Percentiles rank a stretch among this genome's conserved stretches.
Conservation (phyloP, 2,329 filamentous ascomycete genomes). For the Fusarium sp. region DNA sequence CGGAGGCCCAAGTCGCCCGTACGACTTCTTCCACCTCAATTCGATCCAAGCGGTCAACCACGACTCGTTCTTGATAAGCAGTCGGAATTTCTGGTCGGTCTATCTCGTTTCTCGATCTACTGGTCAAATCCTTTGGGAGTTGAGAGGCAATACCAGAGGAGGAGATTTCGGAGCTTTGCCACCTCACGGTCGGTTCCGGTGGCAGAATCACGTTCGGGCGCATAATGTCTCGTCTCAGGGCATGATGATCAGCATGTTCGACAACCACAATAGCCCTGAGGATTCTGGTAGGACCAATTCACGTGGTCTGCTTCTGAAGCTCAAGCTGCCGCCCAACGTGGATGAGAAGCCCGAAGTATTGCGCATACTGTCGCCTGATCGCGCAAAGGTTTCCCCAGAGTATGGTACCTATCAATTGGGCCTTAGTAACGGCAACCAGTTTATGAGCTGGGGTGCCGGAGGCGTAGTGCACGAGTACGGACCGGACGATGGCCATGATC, state of each 20-base stretch:
- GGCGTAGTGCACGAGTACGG: conserved; percentile 47
- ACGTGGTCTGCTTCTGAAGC: conserved; percentile 24
- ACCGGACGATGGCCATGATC: conserved; percentile 33
- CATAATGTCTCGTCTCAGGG: conserved; percentile 36
- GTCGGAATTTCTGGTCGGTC: conserved; percentile 41
- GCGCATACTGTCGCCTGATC: conserved; percentile 22
- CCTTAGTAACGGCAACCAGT: conserved; percentile 42
- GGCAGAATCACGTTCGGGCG: conserved; percentile 53
- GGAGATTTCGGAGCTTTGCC: conserved; percentile 44
- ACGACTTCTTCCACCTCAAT: conserved; percentile 48
- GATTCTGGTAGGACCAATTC: conserved; percentile 17
- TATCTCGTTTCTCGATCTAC: conserved; percentile 40
- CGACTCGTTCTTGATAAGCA: conserved; percentile 42
- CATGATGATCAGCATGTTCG: conserved; percentile 51
- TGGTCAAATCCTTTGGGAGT: conserved; percentile 44
- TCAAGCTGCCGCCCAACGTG: conserved; percentile 34
- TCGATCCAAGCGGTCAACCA: conserved; percentile 41
- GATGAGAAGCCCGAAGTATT: conserved; percentile 22
- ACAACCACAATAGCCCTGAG: conserved; percentile 51
- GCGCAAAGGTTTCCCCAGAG: conserved; percentile 19
- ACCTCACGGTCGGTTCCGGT: conserved; percentile 50
- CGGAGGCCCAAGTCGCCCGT: conserved; percentile 20
- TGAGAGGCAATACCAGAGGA: conserved; percentile 43
- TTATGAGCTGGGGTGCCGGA: conserved; percentile 42
- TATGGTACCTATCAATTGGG: conserved; percentile 39